Base-by-base conservation (phyloP, 768 basidiomycete genomes). In the Termitomyces bulborhizus region DNA sequence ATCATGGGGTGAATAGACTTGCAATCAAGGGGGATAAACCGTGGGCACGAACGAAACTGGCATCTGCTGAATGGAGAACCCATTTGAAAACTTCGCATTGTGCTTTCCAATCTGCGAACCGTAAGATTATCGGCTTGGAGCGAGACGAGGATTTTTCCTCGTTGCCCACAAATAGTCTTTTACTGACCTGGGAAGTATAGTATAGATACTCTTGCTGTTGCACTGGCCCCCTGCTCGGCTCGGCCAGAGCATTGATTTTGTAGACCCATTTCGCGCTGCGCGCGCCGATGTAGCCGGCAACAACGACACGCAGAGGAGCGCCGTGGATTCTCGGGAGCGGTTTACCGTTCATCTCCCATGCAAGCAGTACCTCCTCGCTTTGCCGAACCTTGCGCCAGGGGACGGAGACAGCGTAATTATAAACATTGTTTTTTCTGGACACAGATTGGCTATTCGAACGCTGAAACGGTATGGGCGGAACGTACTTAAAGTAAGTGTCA, bases 1-100 rank as follows among this genome's bases (percentile, higher is more conserved):
- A 26, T 9, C 26, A 34, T 24, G 13, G 8, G 18, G 13, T 57
- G 24, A 45, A 32, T 21, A 13, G 24, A 32, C 43, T 24, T 29
- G 26, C 49, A 40, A 39, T 29, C 27, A 21, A n/a, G 18, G 11
- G 15, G n/a, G 5, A 29, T 34, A 27, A 27, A 40, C 21, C n/a
- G 39, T 18, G 16, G 24, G 26, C 26, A 73, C 79, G 31, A 41
- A 80, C 77, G 80, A 82, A 6, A 82, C 80, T 2, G 79, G 81
- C 80, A 82, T 81, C 50, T 78, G 74, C 57, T 77, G 75, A 56
- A 82, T 82, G 4, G 78, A 79, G 62, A 82, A 82, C 4, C 80
- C 80, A 61, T 77, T 79, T 26, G 78, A 80, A 49, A 76, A 77
- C 57, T 72, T 74, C 5, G 67, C 65, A 55, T 82, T 82, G 54